Percentiles rank a stretch among this genome's conserved stretches.
phyloP scores from a whole-genome alignment of 805 yeast species.

The Metschnikowia drakensbergensis region DNA sequence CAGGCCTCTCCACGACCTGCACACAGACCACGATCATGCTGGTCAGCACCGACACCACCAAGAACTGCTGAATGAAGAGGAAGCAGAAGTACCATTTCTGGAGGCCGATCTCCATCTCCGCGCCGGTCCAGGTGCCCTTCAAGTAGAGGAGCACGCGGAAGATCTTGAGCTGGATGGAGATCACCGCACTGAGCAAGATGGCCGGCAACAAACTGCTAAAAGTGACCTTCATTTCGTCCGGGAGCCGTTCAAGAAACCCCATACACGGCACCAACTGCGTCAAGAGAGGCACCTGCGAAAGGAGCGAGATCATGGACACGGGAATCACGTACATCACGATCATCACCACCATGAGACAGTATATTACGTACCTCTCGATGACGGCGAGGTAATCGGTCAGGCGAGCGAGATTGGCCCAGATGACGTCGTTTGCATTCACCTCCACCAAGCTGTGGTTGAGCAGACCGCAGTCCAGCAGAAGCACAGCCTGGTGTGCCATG shows the following conservation, averaged over 20 bases:
- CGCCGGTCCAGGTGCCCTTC: conserved; percentile 59
- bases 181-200: conserved; percentile 55
- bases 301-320: conserved; percentile 71
- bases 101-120: conserved; percentile 62
- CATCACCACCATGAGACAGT: conserved; percentile 43
- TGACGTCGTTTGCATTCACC: conserved; percentile 61
- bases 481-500: conserved; percentile 56
- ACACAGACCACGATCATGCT: conserved; percentile 64
- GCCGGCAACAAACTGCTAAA: conserved; percentile 68
- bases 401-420: conserved; percentile 61
- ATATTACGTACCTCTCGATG: conserved; percentile 45
- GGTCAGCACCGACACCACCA: conserved; percentile 81
- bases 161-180: conserved; percentile 56
- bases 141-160: conserved; percentile 52
- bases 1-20: conserved; percentile 63
- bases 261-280: conserved; percentile 59
- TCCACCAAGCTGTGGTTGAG: conserved; percentile 46
- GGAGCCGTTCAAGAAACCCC: conserved; percentile 51
- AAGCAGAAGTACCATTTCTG: conserved; percentile 79
- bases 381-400: conserved; percentile 34
- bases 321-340: conserved; percentile 73
- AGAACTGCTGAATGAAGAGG: conserved; percentile 74
- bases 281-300: conserved; percentile 69
- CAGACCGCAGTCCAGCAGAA: conserved; percentile 39
- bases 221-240: conserved; percentile 49